Conservation (phyloP, 2,329 filamentous ascomycete species). For the Fulvia fulva region DNA sequence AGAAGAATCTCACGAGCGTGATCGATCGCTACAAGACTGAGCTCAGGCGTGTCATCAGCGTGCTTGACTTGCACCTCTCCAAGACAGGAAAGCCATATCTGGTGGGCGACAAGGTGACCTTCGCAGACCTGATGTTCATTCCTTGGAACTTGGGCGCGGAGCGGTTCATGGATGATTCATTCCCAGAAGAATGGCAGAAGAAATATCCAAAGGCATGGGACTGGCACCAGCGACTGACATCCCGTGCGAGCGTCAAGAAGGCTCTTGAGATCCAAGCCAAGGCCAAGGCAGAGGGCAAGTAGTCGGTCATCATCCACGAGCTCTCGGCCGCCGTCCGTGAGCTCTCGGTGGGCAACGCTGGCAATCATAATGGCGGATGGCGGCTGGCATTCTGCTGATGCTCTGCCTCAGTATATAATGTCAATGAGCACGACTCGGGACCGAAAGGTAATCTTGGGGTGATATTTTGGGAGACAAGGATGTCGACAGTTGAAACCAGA, state of each 20-base stretch:
- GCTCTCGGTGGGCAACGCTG: too few relatives aligned
- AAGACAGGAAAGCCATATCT: conserved; percentile 36
- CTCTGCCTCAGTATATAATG: too few relatives aligned
- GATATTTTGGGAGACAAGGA: too few relatives aligned
- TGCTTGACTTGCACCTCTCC: conserved; percentile 40
- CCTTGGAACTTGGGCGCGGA: conserved; percentile 31
- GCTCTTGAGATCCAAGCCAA: conserved; percentile 23
- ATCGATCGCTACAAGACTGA: conserved; percentile 45
- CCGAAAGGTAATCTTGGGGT: too few relatives aligned
- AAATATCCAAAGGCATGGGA: conserved; percentile 25
- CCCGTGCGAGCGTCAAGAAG: conserved; percentile 29
- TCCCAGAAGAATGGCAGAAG: conserved; percentile 24
- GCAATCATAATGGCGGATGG: too few relatives aligned
- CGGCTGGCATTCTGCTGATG: too few relatives aligned
- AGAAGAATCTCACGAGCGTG: conserved; percentile 39
- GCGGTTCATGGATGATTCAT: conserved; percentile 21
- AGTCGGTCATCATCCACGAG: background rate
- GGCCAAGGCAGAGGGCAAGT: conserved; percentile 8
- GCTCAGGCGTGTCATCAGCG: conserved; percentile 42
- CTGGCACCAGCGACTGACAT: conserved; percentile 29
- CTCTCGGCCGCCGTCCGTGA: background rate
- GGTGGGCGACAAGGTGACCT: conserved; percentile 42
- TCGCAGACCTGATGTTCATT: conserved; percentile 41
- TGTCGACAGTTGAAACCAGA: too few relatives aligned
- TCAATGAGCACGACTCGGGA: too few relatives aligned